These are phyloP conservation scores for bread wheat (Triticum aestivum) DNA, from an alignment of 176 grass and related monocot species.

Conservation along the genomic window IWGSC_CS_RefSeq_v2.1 NC_057806.1:630753-631252, in stretches of 20 bases:
- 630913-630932: neutral
- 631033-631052: neutral
- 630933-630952: neutral
- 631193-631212: too few species aligned
- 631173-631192: too few species aligned
- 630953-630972: neutral
- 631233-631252: too few species aligned
- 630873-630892: neutral
- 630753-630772: slow-evolving; percentile 11
- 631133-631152: neutral
- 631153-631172: neutral
- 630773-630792: neutral
- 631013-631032: neutral
- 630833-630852: neutral
- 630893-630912: neutral
- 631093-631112: neutral
- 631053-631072: slow-evolving; percentile 9
- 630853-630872: neutral
- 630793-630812: neutral
- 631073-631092: neutral
- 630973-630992: neutral
- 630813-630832: neutral
- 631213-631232: too few species aligned
- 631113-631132: neutral
- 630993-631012: neutral